Conservation (phyloP, 2,329 filamentous ascomycete species). For the Fusarium sp. region DNA sequence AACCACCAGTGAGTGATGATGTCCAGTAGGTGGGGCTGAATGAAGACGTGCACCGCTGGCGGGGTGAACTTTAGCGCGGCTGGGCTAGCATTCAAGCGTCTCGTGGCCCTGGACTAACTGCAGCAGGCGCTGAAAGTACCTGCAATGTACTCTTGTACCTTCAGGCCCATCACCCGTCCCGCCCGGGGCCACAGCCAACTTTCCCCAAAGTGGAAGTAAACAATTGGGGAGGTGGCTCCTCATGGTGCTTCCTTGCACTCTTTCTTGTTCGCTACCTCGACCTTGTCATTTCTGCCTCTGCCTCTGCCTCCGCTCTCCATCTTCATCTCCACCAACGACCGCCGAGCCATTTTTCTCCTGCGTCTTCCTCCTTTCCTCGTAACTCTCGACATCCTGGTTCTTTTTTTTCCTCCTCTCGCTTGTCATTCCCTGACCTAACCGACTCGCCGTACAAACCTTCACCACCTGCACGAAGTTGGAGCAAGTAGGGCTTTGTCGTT, state of each 20-base stretch:
- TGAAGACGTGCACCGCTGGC: slow-evolving; percentile 6
- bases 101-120: slow-evolving; percentile 11
- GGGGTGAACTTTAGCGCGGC: background rate
- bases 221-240: slow-evolving; percentile 17
- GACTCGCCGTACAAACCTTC: slow-evolving; percentile 21
- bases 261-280: slow-evolving; percentile 19
- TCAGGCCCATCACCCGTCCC: slow-evolving; percentile 30
- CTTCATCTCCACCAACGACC: slow-evolving; percentile 27
- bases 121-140: slow-evolving; percentile 23
- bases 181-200: slow-evolving; percentile 23
- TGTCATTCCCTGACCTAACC: slow-evolving; percentile 3
- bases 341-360: slow-evolving; percentile 27
- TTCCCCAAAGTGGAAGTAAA: slow-evolving; percentile 43
- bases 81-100: slow-evolving; percentile 23
- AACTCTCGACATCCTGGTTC: slow-evolving; percentile 33
- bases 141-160: slow-evolving; percentile 19
- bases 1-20: slow-evolving; percentile 29
- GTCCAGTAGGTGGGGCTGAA: background rate
- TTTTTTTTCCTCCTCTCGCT: slow-evolving; percentile 2
- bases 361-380: slow-evolving; percentile 25
- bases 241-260: slow-evolving; percentile 7
- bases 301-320: slow-evolving; percentile 24
- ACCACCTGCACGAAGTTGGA: background rate
- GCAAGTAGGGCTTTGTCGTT: slow-evolving; percentile 6
- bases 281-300: slow-evolving; percentile 10